Conservation (phyloP, 495 filamentous ascomycete genomes). For the Elaphomyces granulatus region DNA sequence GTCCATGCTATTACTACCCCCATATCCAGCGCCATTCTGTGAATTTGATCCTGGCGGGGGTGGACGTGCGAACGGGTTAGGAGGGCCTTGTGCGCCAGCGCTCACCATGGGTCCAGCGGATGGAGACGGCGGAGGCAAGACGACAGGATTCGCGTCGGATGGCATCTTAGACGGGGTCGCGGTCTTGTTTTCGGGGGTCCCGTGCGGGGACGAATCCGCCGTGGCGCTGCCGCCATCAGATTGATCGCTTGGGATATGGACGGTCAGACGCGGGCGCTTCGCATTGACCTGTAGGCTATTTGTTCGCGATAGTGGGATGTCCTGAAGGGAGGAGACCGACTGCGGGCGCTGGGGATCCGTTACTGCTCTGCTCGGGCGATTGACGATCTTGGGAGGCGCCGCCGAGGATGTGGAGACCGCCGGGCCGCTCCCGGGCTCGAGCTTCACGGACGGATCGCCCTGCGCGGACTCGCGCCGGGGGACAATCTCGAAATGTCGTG, state of each 20-base stretch:
- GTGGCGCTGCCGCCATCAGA: constrained; percentile 71
- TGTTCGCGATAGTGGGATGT: constrained; percentile 58
- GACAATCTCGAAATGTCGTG: constrained; percentile 61
- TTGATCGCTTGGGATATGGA: constrained; percentile 85
- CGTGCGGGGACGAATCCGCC: constrained; percentile 60
- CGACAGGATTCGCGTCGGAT: constrained; percentile 48
- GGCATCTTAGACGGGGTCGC: constrained; percentile 35
- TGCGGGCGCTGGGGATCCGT: constrained; percentile 30
- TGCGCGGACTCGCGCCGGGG: constrained; percentile 32
- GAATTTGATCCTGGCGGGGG: constrained; percentile 37
- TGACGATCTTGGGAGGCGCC: constrained; percentile 12
- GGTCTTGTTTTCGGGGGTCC: constrained; percentile 44
- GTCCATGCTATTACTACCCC: constrained; percentile 46
- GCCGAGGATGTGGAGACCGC: constrained; percentile 28
- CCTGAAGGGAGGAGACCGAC: constrained; percentile 37
- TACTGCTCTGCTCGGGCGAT: constrained; percentile 36
- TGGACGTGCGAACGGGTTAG: constrained; percentile 89
- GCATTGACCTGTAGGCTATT: constrained; percentile 48
- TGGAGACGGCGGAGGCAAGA: constrained; percentile 63
- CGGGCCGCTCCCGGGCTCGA: constrained; percentile 11
- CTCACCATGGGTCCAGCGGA: constrained; percentile 73
- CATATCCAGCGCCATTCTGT: constrained; percentile 13
- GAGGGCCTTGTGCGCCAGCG: constrained; percentile 82
- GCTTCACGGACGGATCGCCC: constrained; percentile 25
- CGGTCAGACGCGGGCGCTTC: constrained; percentile 70